These are phyloP conservation scores for Venturia carpophila DNA, from an alignment of 2,329 filamentous ascomycete genomes.

Conservation along the genomic window DNA sequence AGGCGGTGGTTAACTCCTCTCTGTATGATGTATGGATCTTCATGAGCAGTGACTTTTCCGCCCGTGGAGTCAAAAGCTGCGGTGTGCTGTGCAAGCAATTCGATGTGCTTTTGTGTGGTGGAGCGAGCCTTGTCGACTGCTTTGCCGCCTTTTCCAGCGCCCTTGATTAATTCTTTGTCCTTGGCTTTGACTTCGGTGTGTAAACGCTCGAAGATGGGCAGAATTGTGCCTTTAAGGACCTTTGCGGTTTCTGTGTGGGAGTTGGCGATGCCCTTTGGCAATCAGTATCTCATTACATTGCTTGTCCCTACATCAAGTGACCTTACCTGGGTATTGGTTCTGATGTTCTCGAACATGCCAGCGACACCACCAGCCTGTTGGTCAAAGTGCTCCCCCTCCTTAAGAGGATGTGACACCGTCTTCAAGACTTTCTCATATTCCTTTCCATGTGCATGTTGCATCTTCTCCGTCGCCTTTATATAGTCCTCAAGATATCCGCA, in stretches of 20 bases:
- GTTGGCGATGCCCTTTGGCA: constrained; percentile 65
- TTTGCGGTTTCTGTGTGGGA: constrained; percentile 87
- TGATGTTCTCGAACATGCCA: constrained; percentile 89
- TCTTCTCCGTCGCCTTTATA: constrained; percentile 73
- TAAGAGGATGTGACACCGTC: constrained; percentile 79
- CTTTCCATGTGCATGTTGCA: constrained; percentile 76
- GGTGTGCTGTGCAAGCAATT: constrained; percentile 80
- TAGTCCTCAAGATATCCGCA: constrained; percentile 89
- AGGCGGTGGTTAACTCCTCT: constrained; percentile 76
- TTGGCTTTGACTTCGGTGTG: constrained; percentile 98
- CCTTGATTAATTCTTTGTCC: constrained; percentile 75
- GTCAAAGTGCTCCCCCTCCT: constrained; percentile 88
- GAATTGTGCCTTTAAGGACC: constrained; percentile 74
- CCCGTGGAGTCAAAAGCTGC: constrained; percentile 70
- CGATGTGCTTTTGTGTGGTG: constrained; percentile 88
- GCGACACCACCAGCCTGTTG: constrained; percentile 79
- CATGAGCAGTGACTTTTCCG: constrained; percentile 58
- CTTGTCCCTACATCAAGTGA: not conserved
- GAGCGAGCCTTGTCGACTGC: constrained; percentile 83
- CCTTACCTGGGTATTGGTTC: constrained; percentile 71
- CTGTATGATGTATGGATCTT: constrained; percentile 84
- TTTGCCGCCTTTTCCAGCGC: constrained; percentile 78
- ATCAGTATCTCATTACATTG: not conserved
- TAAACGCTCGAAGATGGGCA: constrained; percentile 81
- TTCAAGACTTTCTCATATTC: constrained; percentile 95